Percentiles rank a stretch among this genome's conserved stretches.
Conservation (phyloP, 1,284 basidiomycete genomes). For the Cryptococcus wingfieldii region DNA sequence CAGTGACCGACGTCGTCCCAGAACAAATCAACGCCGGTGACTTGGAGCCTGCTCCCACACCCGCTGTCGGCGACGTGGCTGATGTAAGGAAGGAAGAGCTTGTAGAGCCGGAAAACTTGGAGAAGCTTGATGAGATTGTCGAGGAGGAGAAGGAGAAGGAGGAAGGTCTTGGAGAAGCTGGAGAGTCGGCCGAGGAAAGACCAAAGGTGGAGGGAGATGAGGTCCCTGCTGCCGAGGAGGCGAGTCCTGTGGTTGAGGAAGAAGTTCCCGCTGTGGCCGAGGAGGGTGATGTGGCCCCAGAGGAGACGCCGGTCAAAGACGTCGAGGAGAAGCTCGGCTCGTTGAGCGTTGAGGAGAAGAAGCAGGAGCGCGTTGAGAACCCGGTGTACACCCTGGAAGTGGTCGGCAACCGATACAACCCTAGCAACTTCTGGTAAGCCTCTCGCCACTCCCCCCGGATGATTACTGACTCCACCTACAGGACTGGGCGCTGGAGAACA, state of each 20-base stretch:
- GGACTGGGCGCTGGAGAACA: constrained; percentile 85
- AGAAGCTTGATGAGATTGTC: constrained; percentile 29
- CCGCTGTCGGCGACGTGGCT: constrained; percentile 15
- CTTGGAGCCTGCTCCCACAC: constrained; percentile 29
- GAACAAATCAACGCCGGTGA: constrained; percentile 30
- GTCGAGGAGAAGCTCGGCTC: constrained; percentile 8
- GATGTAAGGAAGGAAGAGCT: constrained; percentile 26
- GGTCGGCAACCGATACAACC: constrained; percentile 90
- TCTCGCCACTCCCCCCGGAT: neutral
- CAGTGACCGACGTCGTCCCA: constrained; percentile 27
- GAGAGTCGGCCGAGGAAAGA: constrained; percentile 1
- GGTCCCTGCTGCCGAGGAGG: constrained; percentile 5
- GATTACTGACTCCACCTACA: constrained; percentile 35
- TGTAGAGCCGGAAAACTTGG: constrained; percentile 27
- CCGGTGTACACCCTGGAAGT: constrained; percentile 67
- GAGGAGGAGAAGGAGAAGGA: constrained; percentile 24
- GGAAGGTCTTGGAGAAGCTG: constrained; percentile 12
- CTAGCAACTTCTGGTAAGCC: constrained; percentile 76
- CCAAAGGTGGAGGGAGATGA: constrained; percentile 1
- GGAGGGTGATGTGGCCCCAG: neutral
- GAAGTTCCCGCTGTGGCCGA: constrained; percentile 10
- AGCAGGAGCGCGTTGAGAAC: constrained; percentile 32
- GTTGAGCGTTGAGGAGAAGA: constrained; percentile 10
- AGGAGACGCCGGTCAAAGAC: neutral
- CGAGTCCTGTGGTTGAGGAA: constrained; percentile 14